Percentiles rank a stretch among this genome's conserved stretches.
These are phyloP conservation scores for Colletotrichum neosansevieriae DNA, from an alignment of 2,329 filamentous ascomycete species.

Conservation along the genomic window DNA sequence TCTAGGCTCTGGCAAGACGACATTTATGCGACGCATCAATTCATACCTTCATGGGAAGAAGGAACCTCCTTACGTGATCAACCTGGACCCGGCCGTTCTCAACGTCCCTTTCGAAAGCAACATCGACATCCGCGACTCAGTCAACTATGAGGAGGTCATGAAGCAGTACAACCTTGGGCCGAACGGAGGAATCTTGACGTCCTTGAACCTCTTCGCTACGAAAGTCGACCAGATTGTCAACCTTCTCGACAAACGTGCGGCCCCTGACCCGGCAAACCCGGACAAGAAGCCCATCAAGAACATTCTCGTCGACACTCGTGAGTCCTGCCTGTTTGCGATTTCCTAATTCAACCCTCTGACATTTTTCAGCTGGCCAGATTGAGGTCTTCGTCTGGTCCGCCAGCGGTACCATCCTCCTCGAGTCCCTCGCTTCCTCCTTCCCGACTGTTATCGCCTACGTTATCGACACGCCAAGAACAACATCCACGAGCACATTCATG, in stretches of 20 bases:
- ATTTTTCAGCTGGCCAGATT: slow-evolving; percentile 79
- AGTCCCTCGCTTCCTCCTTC: slow-evolving; percentile 92
- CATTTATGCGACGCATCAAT: slow-evolving; percentile 99
- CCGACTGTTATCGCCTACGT: slow-evolving; percentile 98
- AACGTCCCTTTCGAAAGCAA: slow-evolving; percentile 96
- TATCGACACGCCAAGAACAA: slow-evolving; percentile 94
- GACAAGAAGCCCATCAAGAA: slow-evolving; percentile 77
- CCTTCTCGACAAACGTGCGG: slow-evolving; percentile 88
- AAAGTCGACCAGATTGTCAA: slow-evolving; percentile 96
- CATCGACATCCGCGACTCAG: slow-evolving; percentile 98
- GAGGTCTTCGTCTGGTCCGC: slow-evolving; percentile 99
- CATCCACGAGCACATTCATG: slow-evolving; percentile 98
- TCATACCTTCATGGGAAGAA: slow-evolving; percentile 87
- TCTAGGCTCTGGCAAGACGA: slow-evolving; percentile 95
- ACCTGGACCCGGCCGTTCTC: slow-evolving; percentile 94
- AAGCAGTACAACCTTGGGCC: slow-evolving; percentile 98
- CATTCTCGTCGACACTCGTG: slow-evolving; percentile 89
- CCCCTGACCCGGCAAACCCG: slow-evolving; percentile 70
- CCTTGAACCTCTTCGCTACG: slow-evolving; percentile 94
- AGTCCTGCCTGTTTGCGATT: slow-evolving; percentile 30
- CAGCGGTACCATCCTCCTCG: slow-evolving; percentile 91
- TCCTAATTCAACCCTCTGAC: not conserved
- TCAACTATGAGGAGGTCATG: slow-evolving; percentile 99
- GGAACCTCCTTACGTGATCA: slow-evolving; percentile 91
- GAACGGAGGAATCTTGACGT: slow-evolving; percentile 96